Evolutionary conservation across 192 early-diverging fungal genomes (phyloP), one percentile per base, ranked within the genome.

Genomic region (Backusella parvicylindrica): DNA sequence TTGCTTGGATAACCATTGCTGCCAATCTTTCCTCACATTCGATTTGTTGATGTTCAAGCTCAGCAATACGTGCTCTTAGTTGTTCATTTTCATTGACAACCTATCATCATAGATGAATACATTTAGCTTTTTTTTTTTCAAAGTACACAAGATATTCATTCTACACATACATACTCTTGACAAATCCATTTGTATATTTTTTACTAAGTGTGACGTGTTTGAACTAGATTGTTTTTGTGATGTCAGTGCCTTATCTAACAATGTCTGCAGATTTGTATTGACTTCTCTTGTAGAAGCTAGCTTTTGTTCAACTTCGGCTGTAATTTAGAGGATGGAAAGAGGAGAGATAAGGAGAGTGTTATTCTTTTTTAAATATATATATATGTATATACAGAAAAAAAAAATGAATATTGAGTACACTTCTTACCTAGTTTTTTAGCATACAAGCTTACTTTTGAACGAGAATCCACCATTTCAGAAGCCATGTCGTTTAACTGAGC

Each of bases 401-500:
- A 31, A 35, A 1, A 6, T 8, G 18, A 2, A 16, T 4, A 35
- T 32, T n/a, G 13, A 67, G 23, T 43, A 7, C n/a, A n/a, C 35
- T 43, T 32, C 60, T 64, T 79, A 84, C 85, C 82, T 32, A 89
- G 75, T 60, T 84, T 79, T 31, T 87, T 82, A 47, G 88, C 82
- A 73, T 89, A 89, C 6, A 82, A 71, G 30, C 81, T 84, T 26
- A 87, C 88, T 76, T 85, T 85, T 21, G 68, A 75, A 16, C 84
- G 84, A 9, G 88, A 87, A 65, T 86, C 86, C 33, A 82, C 74
- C 86, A 89, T 86, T 74, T 89, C 88, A 6, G 80, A 68, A 2
- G 85, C 83, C 80, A 89, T 89, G 41, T 89, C 86, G 15, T 84
- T 84, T 68, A 89, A 77, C 43, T 89, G 88, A n/a, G 78, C 86